Evolutionary conservation across 352 stramenopile species (phyloP), one percentile per base, ranked within the genome.

Genomic region (Phytophthora uliginosa): DNA sequence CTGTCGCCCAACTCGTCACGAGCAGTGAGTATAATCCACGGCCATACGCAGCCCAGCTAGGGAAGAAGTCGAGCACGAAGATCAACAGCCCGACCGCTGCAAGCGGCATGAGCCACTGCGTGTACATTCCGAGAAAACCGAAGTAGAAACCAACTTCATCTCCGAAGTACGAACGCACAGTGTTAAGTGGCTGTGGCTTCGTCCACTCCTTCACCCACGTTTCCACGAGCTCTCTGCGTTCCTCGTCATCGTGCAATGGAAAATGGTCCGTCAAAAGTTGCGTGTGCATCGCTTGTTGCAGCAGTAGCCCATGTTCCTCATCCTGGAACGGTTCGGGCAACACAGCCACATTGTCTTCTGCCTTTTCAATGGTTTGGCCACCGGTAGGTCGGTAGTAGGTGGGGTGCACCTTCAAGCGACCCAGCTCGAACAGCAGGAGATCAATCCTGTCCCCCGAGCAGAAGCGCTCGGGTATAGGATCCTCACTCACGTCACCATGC

Each of bases 141-240:
- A 99, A 99, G 83, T 99, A 99, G 66, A 99, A 99, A 0, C 96
- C 96, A 57, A 99, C 88, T 67, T 96, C 89, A 42, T 95, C 84
- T 36, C 89, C 89, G 75, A 94, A 96, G 57, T 96, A 96, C 51
- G 88, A 85, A 34, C 81, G 84, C 31, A 96, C 74, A 40, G 48
- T 57, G 24, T 91, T 81, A 1, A 96, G 59, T 24, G 89, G 88
- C 70, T 93, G 86, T 3, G 77, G 58, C 0, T 74, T 79, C 15
- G 72, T 77, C 82, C 85, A 92, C 38, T 87, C 61, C 61, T 95
- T 96, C 40, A 96, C 89, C 89, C 89, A 96, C 12, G 57, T 83
- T 18, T 90, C 76, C 28, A 95, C 77, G 31, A 96, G 73, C 18
- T 82, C 61, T 33, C 76, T 83, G 53, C 88, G 87, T 66, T 95